Evolutionary conservation across 768 basidiomycete genomes (phyloP).

Genomic region (Dentipellis sp.): DNA sequence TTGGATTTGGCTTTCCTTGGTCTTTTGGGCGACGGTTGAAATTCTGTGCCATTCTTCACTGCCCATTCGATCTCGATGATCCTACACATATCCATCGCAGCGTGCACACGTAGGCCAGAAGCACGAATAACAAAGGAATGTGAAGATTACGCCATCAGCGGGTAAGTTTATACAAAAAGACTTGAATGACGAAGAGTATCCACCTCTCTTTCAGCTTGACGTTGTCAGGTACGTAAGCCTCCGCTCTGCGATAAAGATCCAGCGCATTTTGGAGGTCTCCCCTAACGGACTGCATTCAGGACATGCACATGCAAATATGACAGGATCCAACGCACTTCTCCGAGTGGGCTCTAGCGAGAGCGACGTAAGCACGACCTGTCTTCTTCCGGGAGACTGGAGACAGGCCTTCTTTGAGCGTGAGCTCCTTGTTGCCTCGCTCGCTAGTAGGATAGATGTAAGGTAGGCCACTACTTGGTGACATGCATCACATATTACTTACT

Average conservation of each 20-base stretch:
- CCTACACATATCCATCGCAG: conserved; percentile 27
- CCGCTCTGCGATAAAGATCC: conserved; percentile 75
- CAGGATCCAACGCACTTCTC: conserved; percentile 48
- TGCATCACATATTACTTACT: conserved; percentile 35
- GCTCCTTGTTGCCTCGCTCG: conserved; percentile 53
- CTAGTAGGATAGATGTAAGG: conserved; percentile 22
- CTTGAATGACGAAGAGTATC: conserved; percentile 61
- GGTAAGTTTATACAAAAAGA: conserved; percentile 37
- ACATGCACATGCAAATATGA: neutral
- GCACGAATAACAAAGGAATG: conserved; percentile 1
- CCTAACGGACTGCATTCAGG: conserved; percentile 26
- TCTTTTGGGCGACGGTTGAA: conserved; percentile 46
- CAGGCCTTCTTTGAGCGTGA: conserved; percentile 49
- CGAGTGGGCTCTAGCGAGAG: conserved; percentile 70
- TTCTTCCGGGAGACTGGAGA: conserved; percentile 75
- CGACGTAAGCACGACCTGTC: conserved; percentile 76
- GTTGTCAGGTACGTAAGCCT: conserved; percentile 80
- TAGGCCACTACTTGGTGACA: neutral
- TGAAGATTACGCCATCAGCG: conserved; percentile 17
- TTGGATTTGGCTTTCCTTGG: conserved; percentile 36
- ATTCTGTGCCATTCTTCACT: conserved; percentile 50
- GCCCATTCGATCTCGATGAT: conserved; percentile 81
- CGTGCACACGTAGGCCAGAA: neutral
- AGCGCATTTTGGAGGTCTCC: conserved; percentile 76
- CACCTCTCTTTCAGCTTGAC: conserved; percentile 82